Conservation (phyloP, 2,329 filamentous ascomycete genomes). For the Aspergillus fructus region DNA sequence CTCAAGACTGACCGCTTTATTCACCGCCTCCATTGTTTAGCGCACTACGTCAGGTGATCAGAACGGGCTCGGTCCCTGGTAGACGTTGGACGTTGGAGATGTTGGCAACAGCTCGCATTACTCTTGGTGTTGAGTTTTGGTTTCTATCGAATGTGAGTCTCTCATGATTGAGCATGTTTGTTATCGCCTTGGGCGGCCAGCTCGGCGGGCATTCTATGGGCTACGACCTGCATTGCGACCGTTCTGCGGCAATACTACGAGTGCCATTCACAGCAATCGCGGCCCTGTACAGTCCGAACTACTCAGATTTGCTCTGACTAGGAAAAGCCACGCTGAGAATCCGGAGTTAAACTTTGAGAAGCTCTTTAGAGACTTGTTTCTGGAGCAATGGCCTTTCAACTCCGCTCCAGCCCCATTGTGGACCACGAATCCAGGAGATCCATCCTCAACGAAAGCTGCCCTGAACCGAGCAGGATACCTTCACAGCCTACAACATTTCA, state of each 20-base stretch:
- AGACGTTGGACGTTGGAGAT: neutral
- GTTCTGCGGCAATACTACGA: slow-evolving; percentile 2
- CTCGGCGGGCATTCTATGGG: neutral
- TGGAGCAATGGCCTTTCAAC: slow-evolving; percentile 21
- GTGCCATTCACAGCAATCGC: neutral
- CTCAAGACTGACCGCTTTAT: slow-evolving; percentile 1
- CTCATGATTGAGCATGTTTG: slow-evolving; percentile 4
- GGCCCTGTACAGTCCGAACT: slow-evolving; percentile 30
- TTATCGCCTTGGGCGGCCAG: neutral
- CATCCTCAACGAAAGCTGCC: neutral
- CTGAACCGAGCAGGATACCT: slow-evolving; percentile 10
- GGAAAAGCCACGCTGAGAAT: slow-evolving; percentile 16
- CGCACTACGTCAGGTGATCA: neutral
- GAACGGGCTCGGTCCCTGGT: neutral
- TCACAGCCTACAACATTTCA: slow-evolving; percentile 20
- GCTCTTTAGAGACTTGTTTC: slow-evolving; percentile 22
- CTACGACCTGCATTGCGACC: slow-evolving; percentile 7
- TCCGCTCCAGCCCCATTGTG: slow-evolving; percentile 22
- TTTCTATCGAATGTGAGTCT: neutral
- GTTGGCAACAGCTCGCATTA: neutral
- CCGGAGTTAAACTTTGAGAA: slow-evolving; percentile 10
- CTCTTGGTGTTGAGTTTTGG: neutral
- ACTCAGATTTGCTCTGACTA: slow-evolving; percentile 33
- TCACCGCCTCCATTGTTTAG: slow-evolving; percentile 2
- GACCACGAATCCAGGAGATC: slow-evolving; percentile 7